Conservation (phyloP, 345 rosid species). For the Brassica incana region DNA sequence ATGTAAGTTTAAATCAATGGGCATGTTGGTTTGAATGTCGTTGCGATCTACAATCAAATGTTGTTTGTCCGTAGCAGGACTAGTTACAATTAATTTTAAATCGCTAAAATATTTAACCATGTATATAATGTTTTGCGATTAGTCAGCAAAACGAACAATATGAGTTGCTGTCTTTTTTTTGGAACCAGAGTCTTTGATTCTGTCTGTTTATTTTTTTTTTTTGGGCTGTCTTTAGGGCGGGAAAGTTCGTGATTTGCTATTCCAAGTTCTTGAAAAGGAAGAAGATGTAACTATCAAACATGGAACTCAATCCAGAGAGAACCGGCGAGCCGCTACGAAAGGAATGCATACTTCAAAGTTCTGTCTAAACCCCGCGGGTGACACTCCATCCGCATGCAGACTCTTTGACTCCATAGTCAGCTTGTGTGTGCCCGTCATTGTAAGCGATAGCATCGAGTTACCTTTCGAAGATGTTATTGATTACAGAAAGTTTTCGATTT, state of each 20-base stretch:
- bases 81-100: too few relatives aligned
- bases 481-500: slow-evolving; percentile 78
- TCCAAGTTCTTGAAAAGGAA: slow-evolving; percentile 82
- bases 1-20: slow-evolving; percentile 44
- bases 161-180: too few relatives aligned
- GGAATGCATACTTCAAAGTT: slow-evolving; percentile 98
- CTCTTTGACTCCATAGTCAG: slow-evolving; percentile 98
- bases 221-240: slow-evolving; percentile 62
- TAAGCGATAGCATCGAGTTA: slow-evolving; percentile 87
- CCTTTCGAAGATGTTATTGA: slow-evolving; percentile 95
- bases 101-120: too few relatives aligned
- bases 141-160: too few relatives aligned
- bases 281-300: slow-evolving; percentile 77
- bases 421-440: slow-evolving; percentile 89
- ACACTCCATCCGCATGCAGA: slow-evolving; percentile 97
- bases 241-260: slow-evolving; percentile 86
- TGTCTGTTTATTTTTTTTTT: too few relatives aligned
- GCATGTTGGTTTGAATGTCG: too few relatives aligned
- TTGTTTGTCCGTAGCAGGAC: too few relatives aligned
- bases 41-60: too few relatives aligned
- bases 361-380: slow-evolving; percentile 98
- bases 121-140: too few relatives aligned
- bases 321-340: slow-evolving; percentile 76
- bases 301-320: slow-evolving; percentile 96
- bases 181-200: too few relatives aligned